Evolutionary conservation across 2,329 filamentous ascomycete genomes (phyloP).

Genomic region (Dothidotthia symphoricarpi): DNA sequence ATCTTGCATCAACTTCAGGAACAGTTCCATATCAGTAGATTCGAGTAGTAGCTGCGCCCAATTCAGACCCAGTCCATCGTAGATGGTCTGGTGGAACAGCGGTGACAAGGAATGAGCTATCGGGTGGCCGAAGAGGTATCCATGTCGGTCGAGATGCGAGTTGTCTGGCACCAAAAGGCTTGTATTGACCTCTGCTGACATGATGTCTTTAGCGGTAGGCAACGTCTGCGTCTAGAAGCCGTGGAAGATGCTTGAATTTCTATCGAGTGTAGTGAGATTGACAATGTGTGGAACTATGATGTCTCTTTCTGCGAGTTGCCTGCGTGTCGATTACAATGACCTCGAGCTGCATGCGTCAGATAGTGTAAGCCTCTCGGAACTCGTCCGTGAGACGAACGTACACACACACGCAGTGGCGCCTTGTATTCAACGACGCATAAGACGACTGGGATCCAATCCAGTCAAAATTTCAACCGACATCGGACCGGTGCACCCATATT

Average conservation of each 20-base stretch:
- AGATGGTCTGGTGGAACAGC: slow-evolving; percentile 55
- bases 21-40: slow-evolving; percentile 46
- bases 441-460: no score
- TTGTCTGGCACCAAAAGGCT: slow-evolving; percentile 5
- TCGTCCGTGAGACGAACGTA: no score
- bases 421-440: no score
- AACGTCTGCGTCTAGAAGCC: neutral
- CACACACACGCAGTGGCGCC: no score
- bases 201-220: neutral
- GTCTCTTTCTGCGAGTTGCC: no score
- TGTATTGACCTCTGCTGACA: slow-evolving; percentile 3
- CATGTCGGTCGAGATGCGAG: slow-evolving; percentile 43
- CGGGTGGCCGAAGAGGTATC: slow-evolving; percentile 58
- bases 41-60: slow-evolving; percentile 53
- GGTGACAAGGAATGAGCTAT: slow-evolving; percentile 58
- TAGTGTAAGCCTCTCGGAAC: no score
- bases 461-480: slow-evolving; percentile 15
- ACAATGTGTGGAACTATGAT: no score
- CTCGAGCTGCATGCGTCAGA: no score
- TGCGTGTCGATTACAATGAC: no score
- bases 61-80: slow-evolving; percentile 49
- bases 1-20: slow-evolving; percentile 53
- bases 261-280: no score
- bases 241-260: neutral
- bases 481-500: slow-evolving; percentile 8